Base-by-base conservation (phyloP, 768 basidiomycete species). In the Mycena alexandri region DNA sequence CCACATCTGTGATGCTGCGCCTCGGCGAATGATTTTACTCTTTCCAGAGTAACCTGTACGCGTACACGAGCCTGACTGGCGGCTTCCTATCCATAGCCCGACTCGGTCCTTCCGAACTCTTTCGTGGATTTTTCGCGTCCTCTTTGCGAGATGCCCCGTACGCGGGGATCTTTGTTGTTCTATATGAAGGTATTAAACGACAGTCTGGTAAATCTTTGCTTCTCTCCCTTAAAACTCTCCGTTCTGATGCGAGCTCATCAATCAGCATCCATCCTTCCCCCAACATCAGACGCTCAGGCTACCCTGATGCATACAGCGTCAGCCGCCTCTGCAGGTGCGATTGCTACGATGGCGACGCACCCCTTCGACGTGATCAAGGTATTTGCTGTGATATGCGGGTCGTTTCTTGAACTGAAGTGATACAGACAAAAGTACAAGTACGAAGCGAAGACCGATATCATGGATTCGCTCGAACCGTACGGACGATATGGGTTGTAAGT, bases 281-380 rank as follows among this genome's bases (percentile, higher is more conserved):
- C 84, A 1, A 77, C 79, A 5, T 85, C 86, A 29, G 75, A 80
- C 33, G 79, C 79, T 22, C 78, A 87, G 54, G 82, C 89, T 16
- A 79, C 87, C 5, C 72, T 81, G 7, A 80, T 92, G 48, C 91
- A 94, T 75, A 82, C 85, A 33, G 74, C 87, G 41, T 87, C 91
- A 44, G 95, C 91, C 11, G 93, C 94, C 0, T 83, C 89, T 0
- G 95, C 96, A 11, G 93, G 95, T 3, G 90, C 89, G 2, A 83
- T 96, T 58, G 95, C 95, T 1, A 97, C 95, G 0, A 78, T 95
- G 60, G 84, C 84, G 2, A 98, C 96, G 2, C 94, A 96, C 72
- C 96, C 96, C 2, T 97, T 97, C 71, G 96, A 98, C 75, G 94
- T 96, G 47, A 86, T 98, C 70, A 98, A 98, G 85, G 95, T 93